Evolutionary conservation across 768 basidiomycete species (phyloP), one percentile per base, ranked within the genome.

Genomic region (Kwoniella botswanensis): DNA sequence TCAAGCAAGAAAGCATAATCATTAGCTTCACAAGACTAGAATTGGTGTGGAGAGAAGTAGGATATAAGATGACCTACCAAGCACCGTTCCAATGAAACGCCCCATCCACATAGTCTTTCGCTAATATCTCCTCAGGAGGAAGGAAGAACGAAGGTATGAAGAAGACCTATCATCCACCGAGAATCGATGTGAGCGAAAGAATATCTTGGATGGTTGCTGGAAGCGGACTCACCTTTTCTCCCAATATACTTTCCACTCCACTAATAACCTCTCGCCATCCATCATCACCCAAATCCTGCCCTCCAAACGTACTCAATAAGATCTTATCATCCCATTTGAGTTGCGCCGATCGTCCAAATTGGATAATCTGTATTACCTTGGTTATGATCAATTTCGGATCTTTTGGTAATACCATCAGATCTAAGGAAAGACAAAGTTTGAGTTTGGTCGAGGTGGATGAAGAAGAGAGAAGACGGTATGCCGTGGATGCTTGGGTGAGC

Each of bases 71-170:
- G 17, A 43, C 80, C 55, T 22, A 81, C 84, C 84, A 84, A 26
- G 77, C 84, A 24, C 63, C 68, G 63, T 83, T 84, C 84, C 84
- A 84, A 7, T 77, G 59, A 67, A 82, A 84, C 2, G 70, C 60
- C 0, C 77, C 81, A 64, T 84, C 81, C 5, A 82, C 74, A 53
- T 76, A 74, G 1, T 76, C 65, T 29, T 77, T 71, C 17, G n/a
- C 42, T 17, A 82, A 22, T 22, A 83, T 67, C 21, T 76, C 74
- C 1, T 81, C 60, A 2, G 84, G 83, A 7, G 83, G 82, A 9
- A 80, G 64, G 72, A 84, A 84, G 73, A 83, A 84, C 10, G 82
- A 73, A 0, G 84, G 84, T 52, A 77, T 74, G 76, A 84, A 84
- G 70, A 76, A 81, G 35, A 83, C 71, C 82, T 83, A 73, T 4